phyloP scores from a whole-genome alignment of 345 rosid species.

The Linum trigynum region DNA sequence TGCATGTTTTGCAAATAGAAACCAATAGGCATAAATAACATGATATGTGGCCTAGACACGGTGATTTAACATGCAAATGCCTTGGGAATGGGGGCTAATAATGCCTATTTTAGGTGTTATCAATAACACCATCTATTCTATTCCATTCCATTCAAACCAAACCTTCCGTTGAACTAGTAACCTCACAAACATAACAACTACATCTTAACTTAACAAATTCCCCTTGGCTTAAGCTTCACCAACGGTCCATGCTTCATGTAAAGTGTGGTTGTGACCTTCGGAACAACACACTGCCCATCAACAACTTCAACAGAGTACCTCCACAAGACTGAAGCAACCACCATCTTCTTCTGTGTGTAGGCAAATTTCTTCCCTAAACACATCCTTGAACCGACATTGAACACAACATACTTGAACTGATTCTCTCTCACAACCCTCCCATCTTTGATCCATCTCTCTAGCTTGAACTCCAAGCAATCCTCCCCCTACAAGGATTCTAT shows the following conservation, averaged over 20 bases:
- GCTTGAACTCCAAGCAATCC: slow-evolving; percentile 53
- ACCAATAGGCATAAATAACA: too few relatives aligned
- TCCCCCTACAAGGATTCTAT: slow-evolving; percentile 57
- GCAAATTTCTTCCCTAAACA: slow-evolving; percentile 72
- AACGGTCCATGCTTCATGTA: slow-evolving; percentile 62
- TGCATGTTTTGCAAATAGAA: too few relatives aligned
- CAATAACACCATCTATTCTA: too few relatives aligned
- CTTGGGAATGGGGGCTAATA: too few relatives aligned
- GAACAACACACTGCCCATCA: slow-evolving; percentile 35
- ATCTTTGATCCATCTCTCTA: slow-evolving; percentile 62
- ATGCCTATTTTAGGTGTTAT: too few relatives aligned
- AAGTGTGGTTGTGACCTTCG: slow-evolving; percentile 61
- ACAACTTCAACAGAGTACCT: slow-evolving; percentile 51
- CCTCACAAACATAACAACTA: too few relatives aligned
- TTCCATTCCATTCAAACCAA: too few relatives aligned
- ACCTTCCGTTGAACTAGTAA: too few relatives aligned
- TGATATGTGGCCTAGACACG: too few relatives aligned
- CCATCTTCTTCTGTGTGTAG: slow-evolving; percentile 80
- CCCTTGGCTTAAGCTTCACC: slow-evolving; percentile 44
- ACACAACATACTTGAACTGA: slow-evolving; percentile 64
- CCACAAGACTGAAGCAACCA: slow-evolving; percentile 51
- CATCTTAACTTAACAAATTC: too few relatives aligned
- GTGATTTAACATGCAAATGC: too few relatives aligned
- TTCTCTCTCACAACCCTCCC: slow-evolving; percentile 47
- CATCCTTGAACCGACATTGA: slow-evolving; percentile 65